Conservation (phyloP, 768 basidiomycete genomes). For the Coprinopsis marcescibilis region DNA sequence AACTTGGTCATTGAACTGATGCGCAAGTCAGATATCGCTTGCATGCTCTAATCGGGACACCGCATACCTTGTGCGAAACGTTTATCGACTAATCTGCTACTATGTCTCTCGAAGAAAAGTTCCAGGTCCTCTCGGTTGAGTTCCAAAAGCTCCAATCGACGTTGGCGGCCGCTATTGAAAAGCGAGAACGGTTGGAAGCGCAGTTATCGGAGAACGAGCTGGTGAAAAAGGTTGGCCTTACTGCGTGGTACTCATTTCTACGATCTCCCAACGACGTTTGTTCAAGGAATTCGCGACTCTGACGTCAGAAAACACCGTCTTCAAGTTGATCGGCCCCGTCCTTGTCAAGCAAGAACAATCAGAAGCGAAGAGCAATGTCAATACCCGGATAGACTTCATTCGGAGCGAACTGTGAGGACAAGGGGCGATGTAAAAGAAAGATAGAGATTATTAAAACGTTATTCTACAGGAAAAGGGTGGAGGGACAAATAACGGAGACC, state of each 20-base stretch:
- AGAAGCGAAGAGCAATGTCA: constrained; percentile 84
- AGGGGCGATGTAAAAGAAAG: constrained; percentile 1
- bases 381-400: constrained; percentile 89
- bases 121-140: constrained; percentile 66
- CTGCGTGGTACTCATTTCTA: neutral
- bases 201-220: constrained; percentile 89
- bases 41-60: neutral
- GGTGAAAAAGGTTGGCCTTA: constrained; percentile 68
- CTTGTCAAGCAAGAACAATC: constrained; percentile 83
- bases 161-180: constrained; percentile 67
- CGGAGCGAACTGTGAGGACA: constrained; percentile 72
- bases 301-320: constrained; percentile 72
- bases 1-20: no score
- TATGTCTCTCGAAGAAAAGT: constrained; percentile 49
- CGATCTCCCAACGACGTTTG: constrained; percentile 4
- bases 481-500: constrained; percentile 74
- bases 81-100: constrained; percentile 5
- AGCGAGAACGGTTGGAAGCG: constrained; percentile 81
- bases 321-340: constrained; percentile 88
- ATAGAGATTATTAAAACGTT: constrained; percentile 6
- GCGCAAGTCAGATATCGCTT: no score
- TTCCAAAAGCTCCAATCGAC: constrained; percentile 81
- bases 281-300: constrained; percentile 76
- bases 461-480: constrained; percentile 59
- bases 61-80: neutral